phyloP scores from a whole-genome alignment of 2,329 filamentous ascomycete genomes.

The Hymenoscyphus infarciens region DNA sequence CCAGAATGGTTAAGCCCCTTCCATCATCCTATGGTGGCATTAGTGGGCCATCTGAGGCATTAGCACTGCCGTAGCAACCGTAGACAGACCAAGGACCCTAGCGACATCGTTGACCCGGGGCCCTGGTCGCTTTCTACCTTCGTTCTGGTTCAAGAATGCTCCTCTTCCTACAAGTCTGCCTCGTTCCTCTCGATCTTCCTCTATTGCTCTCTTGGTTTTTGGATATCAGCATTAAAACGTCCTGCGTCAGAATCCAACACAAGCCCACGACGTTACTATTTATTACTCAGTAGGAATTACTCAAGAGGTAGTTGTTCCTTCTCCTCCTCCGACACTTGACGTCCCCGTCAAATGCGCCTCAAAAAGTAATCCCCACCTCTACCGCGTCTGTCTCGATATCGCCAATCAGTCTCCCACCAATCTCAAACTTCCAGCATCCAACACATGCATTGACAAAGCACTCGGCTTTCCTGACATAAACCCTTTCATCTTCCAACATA shows the following conservation, averaged over 20 bases:
- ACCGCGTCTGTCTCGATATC: conserved; percentile 10
- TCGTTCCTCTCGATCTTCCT: conserved; percentile 11
- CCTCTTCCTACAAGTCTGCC: conserved; percentile 12
- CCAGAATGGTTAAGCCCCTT: conserved; percentile 4
- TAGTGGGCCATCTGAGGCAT: neutral
- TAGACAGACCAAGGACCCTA: conserved; percentile 4
- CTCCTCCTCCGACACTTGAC: neutral
- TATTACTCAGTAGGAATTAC: conserved; percentile 8
- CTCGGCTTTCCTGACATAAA: conserved; percentile 10
- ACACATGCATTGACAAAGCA: conserved; percentile 13
- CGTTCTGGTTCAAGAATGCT: conserved; percentile 9
- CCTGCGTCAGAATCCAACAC: neutral
- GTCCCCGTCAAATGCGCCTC: conserved; percentile 11
- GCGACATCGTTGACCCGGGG: conserved; percentile 4
- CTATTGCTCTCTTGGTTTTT: conserved; percentile 2
- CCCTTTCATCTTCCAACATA: conserved; percentile 8
- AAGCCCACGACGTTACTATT: conserved; percentile 4
- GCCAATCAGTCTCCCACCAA: conserved; percentile 10
- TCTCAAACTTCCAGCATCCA: conserved; percentile 8
- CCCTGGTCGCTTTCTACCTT: conserved; percentile 4
- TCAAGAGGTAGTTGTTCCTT: neutral
- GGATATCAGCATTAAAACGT: neutral
- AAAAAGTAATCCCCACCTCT: neutral
- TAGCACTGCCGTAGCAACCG: conserved; percentile 8
- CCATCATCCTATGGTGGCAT: conserved; percentile 1